phyloP scores from a whole-genome alignment of 441 rosid genomes.

The Adansonia gregorii region DNA sequence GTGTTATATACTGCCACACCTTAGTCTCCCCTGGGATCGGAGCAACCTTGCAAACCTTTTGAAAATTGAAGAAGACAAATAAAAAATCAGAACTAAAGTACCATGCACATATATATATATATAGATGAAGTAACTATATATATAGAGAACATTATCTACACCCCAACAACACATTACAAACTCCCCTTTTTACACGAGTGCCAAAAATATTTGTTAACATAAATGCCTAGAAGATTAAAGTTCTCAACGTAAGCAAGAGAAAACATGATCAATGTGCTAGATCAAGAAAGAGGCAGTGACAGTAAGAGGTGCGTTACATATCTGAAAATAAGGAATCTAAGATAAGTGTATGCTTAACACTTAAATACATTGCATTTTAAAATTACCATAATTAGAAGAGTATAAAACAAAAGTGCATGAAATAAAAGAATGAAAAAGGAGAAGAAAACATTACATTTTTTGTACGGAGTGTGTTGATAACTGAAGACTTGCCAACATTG shows the following conservation, averaged over 20 bases:
- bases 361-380: no score
- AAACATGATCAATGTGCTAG: background rate
- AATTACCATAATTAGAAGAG: no score
- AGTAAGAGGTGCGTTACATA: background rate
- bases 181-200: background rate
- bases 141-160: background rate
- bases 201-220: background rate
- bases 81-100: background rate
- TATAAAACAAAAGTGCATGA: background rate
- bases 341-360: background rate
- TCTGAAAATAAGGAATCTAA: background rate
- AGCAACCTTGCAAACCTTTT: constrained; percentile 95
- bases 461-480: constrained; percentile 87
- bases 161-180: background rate
- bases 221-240: background rate
- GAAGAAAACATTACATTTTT: constrained; percentile 61
- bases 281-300: background rate
- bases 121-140: background rate
- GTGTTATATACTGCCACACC: constrained; percentile 95
- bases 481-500: constrained; percentile 96
- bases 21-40: constrained; percentile 98
- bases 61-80: constrained; percentile 16
- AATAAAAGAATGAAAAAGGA: constrained; percentile 14
- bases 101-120: no score
- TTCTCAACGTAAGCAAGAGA: background rate